Conservation (phyloP, 2,329 filamentous ascomycete species). For the Penicillium olsonii region DNA sequence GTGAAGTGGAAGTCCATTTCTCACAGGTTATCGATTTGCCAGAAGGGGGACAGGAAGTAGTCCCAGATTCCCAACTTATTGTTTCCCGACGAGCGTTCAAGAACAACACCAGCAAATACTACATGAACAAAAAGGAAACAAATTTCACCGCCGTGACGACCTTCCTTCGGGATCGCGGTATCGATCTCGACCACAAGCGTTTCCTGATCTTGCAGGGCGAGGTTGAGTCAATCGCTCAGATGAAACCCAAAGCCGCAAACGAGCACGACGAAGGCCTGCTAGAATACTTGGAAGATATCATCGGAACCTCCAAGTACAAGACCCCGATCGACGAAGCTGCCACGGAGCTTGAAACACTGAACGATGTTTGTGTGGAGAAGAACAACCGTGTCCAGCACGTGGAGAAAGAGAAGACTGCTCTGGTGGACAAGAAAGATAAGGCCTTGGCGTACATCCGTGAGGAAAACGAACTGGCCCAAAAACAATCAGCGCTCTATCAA, state of each 20-base stretch:
- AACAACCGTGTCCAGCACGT: constrained; percentile 94
- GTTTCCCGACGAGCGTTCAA: constrained; percentile 93
- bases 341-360: constrained; percentile 83
- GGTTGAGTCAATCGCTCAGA: constrained; percentile 97
- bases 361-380: constrained; percentile 94
- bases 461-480: constrained; percentile 87
- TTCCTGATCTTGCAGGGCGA: constrained; percentile 97
- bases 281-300: constrained; percentile 97
- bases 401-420: constrained; percentile 89
- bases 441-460: constrained; percentile 85
- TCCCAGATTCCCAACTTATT: constrained; percentile 81
- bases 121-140: constrained; percentile 86
- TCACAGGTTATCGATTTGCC: constrained; percentile 90
- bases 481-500: constrained; percentile 91
- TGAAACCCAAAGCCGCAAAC: constrained; percentile 94
- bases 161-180: constrained; percentile 80
- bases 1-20: constrained; percentile 96
- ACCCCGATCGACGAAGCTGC: constrained; percentile 93
- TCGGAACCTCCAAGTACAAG: constrained; percentile 98
- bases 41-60: constrained; percentile 70
- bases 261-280: constrained; percentile 96
- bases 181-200: constrained; percentile 96
- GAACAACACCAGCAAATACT: constrained; percentile 98
- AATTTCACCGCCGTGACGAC: constrained; percentile 91
- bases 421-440: constrained; percentile 97